Conservation (phyloP, 169 alveolate species). For the Ichthyophthirius multifiliis region DNA sequence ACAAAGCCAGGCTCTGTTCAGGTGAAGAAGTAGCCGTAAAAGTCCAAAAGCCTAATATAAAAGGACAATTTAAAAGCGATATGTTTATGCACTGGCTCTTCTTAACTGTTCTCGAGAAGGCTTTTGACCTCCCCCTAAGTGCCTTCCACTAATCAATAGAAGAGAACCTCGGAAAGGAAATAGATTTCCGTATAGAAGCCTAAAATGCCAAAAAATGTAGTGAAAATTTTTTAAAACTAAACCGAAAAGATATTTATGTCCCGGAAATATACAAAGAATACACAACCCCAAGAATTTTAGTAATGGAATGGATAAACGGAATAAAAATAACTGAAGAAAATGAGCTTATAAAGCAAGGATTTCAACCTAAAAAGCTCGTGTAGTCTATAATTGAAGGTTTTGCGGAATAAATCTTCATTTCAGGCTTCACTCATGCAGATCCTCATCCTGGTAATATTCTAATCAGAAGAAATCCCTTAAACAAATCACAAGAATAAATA, state of each 20-base stretch:
- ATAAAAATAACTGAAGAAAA: constrained; percentile 54
- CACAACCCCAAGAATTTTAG: constrained; percentile 54
- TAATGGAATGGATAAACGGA: constrained; percentile 80
- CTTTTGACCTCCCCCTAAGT: constrained; percentile 36
- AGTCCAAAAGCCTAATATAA: constrained; percentile 35
- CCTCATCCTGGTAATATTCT: constrained; percentile 88
- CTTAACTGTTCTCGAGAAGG: constrained; percentile 16
- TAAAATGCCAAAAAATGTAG: constrained; percentile 19
- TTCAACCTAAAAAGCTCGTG: constrained; percentile 48
- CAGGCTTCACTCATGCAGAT: constrained; percentile 73
- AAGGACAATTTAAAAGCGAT: constrained; percentile 25
- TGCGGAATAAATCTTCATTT: constrained; percentile 68
- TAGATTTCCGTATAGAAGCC: constrained; percentile 33
- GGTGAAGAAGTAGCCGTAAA: constrained; percentile 40
- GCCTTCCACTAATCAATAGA: constrained; percentile 25
- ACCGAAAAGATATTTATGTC: constrained; percentile 47
- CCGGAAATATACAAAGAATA: constrained; percentile 56
- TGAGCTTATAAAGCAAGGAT: constrained; percentile 37
- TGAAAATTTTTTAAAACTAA: neutral
- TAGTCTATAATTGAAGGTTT: constrained; percentile 54
- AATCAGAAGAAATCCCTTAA: constrained; percentile 34
- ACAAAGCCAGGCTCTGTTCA: constrained; percentile 14
- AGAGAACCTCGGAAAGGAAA: constrained; percentile 29
- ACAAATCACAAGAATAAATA: constrained; percentile 24
- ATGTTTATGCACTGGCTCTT: constrained; percentile 36